Evolutionary conservation across 1,284 basidiomycete genomes (phyloP).

Genomic region (Pulveroboletus sp.): DNA sequence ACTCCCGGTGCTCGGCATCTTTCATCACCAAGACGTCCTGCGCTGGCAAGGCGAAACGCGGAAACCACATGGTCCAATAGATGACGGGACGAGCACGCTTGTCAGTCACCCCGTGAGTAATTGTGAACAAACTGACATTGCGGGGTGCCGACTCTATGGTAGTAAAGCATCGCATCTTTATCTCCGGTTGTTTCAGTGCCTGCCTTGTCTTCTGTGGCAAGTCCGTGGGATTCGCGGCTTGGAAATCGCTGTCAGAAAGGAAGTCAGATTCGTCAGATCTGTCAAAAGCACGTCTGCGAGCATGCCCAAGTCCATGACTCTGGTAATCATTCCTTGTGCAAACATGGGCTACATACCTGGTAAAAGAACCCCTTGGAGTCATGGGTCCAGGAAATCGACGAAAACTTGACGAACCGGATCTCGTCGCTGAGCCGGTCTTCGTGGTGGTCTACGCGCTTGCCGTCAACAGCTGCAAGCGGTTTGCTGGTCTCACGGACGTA

Average conservation of each 20-base stretch:
- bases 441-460: conserved; percentile 45
- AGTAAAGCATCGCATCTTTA: conserved; percentile 72
- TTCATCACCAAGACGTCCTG: conserved; percentile 69
- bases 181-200: conserved; percentile 68
- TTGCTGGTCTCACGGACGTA: conserved; percentile 65
- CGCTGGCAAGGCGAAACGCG: conserved; percentile 41
- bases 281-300: neutral
- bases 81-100: neutral
- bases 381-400: conserved; percentile 67
- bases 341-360: conserved; percentile 48
- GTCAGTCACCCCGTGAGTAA: conserved; percentile 3
- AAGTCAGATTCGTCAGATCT: conserved; percentile 3
- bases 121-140: conserved; percentile 53
- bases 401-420: conserved; percentile 77
- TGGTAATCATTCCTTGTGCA: neutral
- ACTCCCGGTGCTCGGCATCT: conserved; percentile 63
- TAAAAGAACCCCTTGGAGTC: conserved; percentile 85
- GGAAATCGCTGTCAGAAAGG: conserved; percentile 52
- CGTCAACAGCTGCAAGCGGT: conserved; percentile 50
- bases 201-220: conserved; percentile 53
- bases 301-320: neutral
- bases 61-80: conserved; percentile 3
- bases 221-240: conserved; percentile 49
- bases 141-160: conserved; percentile 67
- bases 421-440: conserved; percentile 62